phyloP scores from a whole-genome alignment of 2,329 filamentous ascomycete genomes.

The Colletotrichum aenigma region DNA sequence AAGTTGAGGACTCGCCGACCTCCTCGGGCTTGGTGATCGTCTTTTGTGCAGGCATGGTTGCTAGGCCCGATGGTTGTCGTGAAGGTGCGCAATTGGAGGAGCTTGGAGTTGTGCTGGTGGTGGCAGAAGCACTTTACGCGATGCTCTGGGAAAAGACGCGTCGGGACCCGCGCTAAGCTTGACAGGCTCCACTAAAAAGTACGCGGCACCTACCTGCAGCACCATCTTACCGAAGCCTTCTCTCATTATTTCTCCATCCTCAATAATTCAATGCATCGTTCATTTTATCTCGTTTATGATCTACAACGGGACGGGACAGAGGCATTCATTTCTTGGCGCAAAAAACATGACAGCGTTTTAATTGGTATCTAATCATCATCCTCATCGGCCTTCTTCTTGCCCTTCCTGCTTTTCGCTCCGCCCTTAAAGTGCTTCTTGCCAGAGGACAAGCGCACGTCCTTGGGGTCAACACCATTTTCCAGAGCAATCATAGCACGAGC shows the following conservation, averaged over 20 bases:
- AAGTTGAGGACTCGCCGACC: constrained; percentile 64
- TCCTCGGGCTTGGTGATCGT: constrained; percentile 54
- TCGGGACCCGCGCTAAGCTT: not conserved
- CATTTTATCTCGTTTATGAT: not conserved
- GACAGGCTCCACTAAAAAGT: not conserved
- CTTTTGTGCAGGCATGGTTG: constrained; percentile 38
- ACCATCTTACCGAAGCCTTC: not conserved
- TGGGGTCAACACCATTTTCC: constrained; percentile 83
- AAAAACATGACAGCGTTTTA: not conserved
- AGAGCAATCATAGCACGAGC: constrained; percentile 79
- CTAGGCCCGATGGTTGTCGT: not conserved
- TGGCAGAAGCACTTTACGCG: constrained; percentile 20
- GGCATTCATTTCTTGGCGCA: not conserved
- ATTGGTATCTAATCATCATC: constrained; percentile 22
- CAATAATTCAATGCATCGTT: not conserved
- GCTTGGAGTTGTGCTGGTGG: not conserved
- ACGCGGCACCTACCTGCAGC: not conserved
- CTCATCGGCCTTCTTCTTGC: constrained; percentile 50
- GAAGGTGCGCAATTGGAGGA: not conserved
- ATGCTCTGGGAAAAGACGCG: constrained; percentile 18
- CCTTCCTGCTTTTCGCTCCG: constrained; percentile 62
- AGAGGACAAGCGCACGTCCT: constrained; percentile 68
- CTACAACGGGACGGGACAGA: not conserved
- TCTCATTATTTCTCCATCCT: not conserved
- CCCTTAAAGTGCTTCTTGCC: constrained; percentile 96